A percentile compares a stretch with the other conserved stretches of the same genome.
Evolutionary conservation across 2,329 filamentous ascomycete species (phyloP).

Genomic region (Colletotrichum sp.): DNA sequence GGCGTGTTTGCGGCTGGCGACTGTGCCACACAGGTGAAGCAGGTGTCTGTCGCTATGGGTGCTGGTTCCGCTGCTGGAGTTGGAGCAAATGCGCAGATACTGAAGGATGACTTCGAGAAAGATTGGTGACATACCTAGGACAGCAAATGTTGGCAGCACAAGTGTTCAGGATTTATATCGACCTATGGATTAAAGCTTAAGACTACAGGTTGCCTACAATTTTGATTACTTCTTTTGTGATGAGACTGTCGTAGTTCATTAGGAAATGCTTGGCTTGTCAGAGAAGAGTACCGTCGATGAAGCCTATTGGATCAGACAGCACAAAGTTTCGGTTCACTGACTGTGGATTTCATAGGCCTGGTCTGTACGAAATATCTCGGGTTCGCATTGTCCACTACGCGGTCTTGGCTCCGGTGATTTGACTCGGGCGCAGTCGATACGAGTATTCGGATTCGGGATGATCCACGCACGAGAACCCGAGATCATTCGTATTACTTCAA

Average conservation of each 20-base stretch:
- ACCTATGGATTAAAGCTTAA: rapidly evolving
- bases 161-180: rapidly evolving
- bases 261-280: neutral
- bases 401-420: neutral
- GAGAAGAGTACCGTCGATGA: rapidly evolving
- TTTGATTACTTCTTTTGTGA: neutral
- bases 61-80: neutral
- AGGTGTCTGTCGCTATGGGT: neutral
- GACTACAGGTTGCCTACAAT: neutral
- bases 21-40: neutral
- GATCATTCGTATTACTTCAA: neutral
- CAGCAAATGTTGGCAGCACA: rapidly evolving
- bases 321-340: neutral
- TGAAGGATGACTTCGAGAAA: neutral
- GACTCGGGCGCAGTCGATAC: neutral
- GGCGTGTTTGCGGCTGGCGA: neutral
- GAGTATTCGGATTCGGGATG: neutral
- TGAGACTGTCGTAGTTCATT: neutral
- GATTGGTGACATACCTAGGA: neutral
- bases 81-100: neutral
- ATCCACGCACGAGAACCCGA: neutral
- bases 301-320: rapidly evolving
- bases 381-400: neutral
- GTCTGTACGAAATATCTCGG: neutral
- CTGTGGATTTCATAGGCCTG: neutral